phyloP scores from a whole-genome alignment of 2,329 filamentous ascomycete species.

The Fusarium chaquense region DNA sequence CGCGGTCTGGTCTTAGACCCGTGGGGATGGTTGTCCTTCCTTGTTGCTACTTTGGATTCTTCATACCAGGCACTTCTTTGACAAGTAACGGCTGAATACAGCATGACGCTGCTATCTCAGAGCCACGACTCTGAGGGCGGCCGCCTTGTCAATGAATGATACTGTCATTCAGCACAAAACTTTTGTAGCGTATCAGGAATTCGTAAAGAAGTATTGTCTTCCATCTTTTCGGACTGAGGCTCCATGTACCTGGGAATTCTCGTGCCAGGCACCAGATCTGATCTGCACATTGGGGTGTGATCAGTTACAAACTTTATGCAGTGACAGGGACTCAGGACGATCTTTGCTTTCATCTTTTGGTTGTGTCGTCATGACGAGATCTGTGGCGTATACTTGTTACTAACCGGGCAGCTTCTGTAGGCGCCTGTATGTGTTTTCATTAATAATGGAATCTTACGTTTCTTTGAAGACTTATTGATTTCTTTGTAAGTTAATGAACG shows the following conservation, averaged over 20 bases:
- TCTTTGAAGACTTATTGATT: neutral
- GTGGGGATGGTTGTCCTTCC: neutral
- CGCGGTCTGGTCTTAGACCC: neutral
- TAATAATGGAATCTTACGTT: neutral
- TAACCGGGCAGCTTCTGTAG: neutral
- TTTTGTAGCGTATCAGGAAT: neutral
- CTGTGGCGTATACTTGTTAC: too few species aligned
- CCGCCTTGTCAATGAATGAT: fast-evolving
- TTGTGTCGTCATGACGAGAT: neutral
- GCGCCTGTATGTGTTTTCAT: too few species aligned
- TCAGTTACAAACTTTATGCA: neutral
- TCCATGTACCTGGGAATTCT: neutral
- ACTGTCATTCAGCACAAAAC: fast-evolving
- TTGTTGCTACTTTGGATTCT: fast-evolving
- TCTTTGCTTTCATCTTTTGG: neutral
- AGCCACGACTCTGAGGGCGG: neutral
- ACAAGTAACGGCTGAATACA: neutral
- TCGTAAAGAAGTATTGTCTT: neutral
- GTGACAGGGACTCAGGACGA: neutral
- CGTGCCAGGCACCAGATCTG: neutral
- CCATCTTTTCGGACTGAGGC: neutral
- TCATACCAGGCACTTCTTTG: neutral
- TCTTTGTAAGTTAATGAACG: too few species aligned
- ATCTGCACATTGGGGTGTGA: neutral
- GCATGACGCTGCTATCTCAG: neutral